Evolutionary conservation across 768 basidiomycete genomes (phyloP), one percentile per base, ranked within the genome.

Genomic region (Rhizopogon rudus): DNA sequence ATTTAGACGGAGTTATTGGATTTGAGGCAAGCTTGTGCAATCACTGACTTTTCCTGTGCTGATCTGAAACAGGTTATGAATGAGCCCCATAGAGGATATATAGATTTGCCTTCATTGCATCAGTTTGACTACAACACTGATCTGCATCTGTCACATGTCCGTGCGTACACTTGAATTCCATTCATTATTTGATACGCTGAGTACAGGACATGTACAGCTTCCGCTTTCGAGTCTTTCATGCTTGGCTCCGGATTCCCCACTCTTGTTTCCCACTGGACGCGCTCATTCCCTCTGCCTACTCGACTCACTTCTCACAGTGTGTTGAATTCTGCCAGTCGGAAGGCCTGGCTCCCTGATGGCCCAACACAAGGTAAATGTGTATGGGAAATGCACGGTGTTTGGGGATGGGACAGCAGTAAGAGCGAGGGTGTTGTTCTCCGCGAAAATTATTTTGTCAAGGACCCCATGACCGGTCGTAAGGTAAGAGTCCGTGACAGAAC

Each of bases 91-190:
- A 78, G 87, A 63, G 97, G 96, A 41, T 98, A 96, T 68, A 85
- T 96, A 56, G 81, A 87, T 52, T 74, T 97, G 5, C 77, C 81
- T 25, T 91, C 92, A 1, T 75, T 97, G 44, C 86, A 97, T 61
- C 75, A 77, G 9, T 98, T 92, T 72, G 87, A 98, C 70, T 97
- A 97, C 68, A 97, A 93, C 57, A 94, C 93, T 2, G 94, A 98
- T 64, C 81, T 99, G 13, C 95, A 97, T 62, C 78, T 98, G 39
- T 80, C 84, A 3, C 75, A 84, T 61, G 79, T 88, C 59, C 88
- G 91, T 86, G 67, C 76, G 87, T 82, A 43, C 6, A 13, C 29
- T 5, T 44, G 20, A 37, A 48, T 40, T 8, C 35, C 31, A 51
- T 42, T 25, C 3, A 12, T 37, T 6, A n/a, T 49, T 17, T 44